Base-by-base conservation (phyloP, 352 stramenopile species). In the Plasmopara muralis region DNA sequence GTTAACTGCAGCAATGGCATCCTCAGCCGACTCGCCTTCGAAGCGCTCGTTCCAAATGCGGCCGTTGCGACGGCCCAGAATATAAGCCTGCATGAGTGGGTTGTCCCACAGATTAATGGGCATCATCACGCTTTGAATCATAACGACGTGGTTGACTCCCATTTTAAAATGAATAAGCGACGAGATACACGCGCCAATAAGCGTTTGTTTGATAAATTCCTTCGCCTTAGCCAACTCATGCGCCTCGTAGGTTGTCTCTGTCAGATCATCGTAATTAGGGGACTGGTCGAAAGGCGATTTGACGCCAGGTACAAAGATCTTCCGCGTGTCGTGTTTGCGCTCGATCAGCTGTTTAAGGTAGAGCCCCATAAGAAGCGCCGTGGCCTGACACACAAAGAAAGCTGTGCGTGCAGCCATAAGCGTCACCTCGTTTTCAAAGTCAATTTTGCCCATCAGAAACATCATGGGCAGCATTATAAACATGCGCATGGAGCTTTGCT, bases 61-160 rank as follows among this genome's bases (percentile, higher is more conserved):
- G 8, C 72, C 74, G 35, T 77, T 72, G 44, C 68, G 58, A 20
- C 69, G 68, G 28, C 77, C 74, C n/a, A 92, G 63, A 39, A 92
- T 66, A 50, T 88, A 88, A 33, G 74, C 77, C 57, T 87, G 74
- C 49, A 92, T 72, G 30, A 92, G 71, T 28, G 68, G 46, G 50
- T 92, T 92, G 60, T 92, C 81, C 62, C 77, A 92, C 1, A 92
- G 61, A 61, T 92, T 92, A 48, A 92, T 70, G 44, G 81, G 81
- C 50, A 77, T 82, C 81, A 92, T 92, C 62, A 89, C 66, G 43
- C 78, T 81, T 61, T 92, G 81, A 61, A 92, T 92, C 55, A 92
- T 61, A 44, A 92, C 76, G n/a, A 92, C 81, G 53, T 92, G 81
- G 68, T 92, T 92, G 29, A 92, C 78, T 43, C 81, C 78, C 73